phyloP scores from a whole-genome alignment of 2,329 filamentous ascomycete species.

The Dactylellina sp. region DNA sequence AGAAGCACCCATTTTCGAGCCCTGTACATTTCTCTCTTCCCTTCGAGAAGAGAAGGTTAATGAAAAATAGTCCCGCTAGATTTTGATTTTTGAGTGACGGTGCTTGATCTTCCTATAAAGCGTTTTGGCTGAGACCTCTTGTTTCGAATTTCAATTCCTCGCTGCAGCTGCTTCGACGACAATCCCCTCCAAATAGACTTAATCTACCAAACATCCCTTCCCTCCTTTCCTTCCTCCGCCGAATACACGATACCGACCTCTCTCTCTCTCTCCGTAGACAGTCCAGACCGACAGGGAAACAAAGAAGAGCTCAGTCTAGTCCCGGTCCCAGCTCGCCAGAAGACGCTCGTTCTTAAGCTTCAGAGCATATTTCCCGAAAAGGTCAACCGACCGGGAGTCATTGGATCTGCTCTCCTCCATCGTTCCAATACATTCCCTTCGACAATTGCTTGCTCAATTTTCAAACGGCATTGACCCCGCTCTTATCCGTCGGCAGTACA shows the following conservation, averaged over 20 bases:
- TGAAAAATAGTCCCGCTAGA: too few relatives aligned
- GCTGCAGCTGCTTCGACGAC: background rate
- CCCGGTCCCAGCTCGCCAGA: background rate
- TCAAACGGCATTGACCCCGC: background rate
- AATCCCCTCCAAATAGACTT: background rate
- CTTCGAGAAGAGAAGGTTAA: too few relatives aligned
- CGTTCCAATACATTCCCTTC: constrained; percentile 5
- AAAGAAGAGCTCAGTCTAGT: constrained; percentile 4
- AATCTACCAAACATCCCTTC: background rate
- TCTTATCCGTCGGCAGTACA: background rate
- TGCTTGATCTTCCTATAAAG: background rate
- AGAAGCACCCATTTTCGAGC: background rate
- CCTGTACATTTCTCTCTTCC: background rate
- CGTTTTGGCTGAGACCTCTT: constrained; percentile 4
- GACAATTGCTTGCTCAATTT: constrained; percentile 18
- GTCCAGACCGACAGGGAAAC: background rate
- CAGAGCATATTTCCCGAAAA: too few relatives aligned
- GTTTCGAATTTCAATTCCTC: background rate
- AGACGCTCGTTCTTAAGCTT: constrained; percentile 16
- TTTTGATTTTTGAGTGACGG: background rate
- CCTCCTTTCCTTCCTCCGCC: background rate
- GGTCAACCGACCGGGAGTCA: background rate
- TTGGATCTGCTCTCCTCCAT: background rate
- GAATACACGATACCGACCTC: background rate
- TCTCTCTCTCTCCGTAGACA: constrained; percentile 4